Percentiles rank a stretch among this genome's conserved stretches.
phyloP scores from a whole-genome alignment of 2,329 filamentous ascomycete species.

The Cladorrhinum sp. region DNA sequence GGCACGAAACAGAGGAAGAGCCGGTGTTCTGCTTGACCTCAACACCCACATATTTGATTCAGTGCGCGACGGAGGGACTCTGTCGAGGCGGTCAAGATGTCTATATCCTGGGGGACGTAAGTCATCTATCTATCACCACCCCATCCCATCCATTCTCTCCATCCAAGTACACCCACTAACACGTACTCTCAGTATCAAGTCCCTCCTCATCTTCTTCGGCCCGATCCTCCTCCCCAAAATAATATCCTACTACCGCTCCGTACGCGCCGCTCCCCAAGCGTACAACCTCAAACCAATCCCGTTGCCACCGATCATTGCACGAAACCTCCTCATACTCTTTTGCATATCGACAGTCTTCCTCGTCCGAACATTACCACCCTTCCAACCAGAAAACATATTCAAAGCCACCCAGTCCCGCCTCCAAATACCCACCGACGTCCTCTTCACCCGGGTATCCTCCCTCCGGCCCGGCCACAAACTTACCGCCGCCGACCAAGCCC shows the following conservation, averaged over 20 bases:
- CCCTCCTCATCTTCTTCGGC: constrained; percentile 61
- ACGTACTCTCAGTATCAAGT: constrained; percentile 44
- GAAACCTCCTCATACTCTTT: constrained; percentile 53
- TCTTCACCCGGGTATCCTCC: constrained; percentile 71
- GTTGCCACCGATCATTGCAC: constrained; percentile 53
- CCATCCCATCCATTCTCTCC: no score
- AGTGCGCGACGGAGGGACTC: no score
- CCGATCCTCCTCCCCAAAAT: constrained; percentile 68
- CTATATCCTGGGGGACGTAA: constrained; percentile 48
- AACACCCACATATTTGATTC: background rate
- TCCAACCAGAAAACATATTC: constrained; percentile 81
- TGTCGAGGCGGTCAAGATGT: constrained; percentile 18
- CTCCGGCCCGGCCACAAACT: constrained; percentile 48
- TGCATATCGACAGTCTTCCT: constrained; percentile 48
- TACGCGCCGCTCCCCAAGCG: constrained; percentile 40
- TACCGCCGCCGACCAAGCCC: constrained; percentile 57
- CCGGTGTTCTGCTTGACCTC: background rate
- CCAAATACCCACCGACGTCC: constrained; percentile 72
- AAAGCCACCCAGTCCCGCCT: constrained; percentile 72
- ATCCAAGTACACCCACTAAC: background rate
- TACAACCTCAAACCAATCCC: constrained; percentile 50
- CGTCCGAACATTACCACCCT: constrained; percentile 61
- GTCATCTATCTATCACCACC: constrained; percentile 24
- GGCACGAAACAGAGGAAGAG: background rate
- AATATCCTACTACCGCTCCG: constrained; percentile 61